phyloP scores from a whole-genome alignment of 805 yeast genomes.

The Candida oleophila region DNA sequence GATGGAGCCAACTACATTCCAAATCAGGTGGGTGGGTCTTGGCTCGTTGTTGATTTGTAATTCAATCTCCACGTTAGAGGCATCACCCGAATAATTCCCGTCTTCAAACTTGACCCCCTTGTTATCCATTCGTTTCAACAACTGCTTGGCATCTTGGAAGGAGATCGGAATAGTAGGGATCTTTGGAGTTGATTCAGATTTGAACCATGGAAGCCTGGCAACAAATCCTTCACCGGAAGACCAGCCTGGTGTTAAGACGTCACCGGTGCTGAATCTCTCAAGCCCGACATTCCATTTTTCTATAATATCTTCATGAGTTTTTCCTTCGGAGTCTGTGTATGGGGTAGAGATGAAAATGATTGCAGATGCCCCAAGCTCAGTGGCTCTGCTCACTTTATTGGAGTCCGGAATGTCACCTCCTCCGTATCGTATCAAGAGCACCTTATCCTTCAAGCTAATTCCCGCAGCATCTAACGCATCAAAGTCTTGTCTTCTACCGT shows the following conservation, averaged over 20 bases:
- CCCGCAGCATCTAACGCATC: slow-evolving; percentile 31
- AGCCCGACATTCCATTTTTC: slow-evolving; percentile 58
- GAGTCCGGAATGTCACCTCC: slow-evolving; percentile 53
- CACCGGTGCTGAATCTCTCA: slow-evolving; percentile 68
- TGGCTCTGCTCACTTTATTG: slow-evolving; percentile 48
- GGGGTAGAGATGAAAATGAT: slow-evolving; percentile 56
- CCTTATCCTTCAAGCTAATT: slow-evolving; percentile 44
- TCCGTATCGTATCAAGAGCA: slow-evolving; percentile 69
- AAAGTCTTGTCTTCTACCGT: slow-evolving; percentile 62
- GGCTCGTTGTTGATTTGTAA: slow-evolving; percentile 37
- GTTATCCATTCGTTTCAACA: slow-evolving; percentile 31
- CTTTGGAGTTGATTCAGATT: slow-evolving; percentile 57
- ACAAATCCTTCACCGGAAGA: slow-evolving; percentile 42
- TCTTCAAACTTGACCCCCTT: slow-evolving; percentile 31
- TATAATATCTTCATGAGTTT: slow-evolving; percentile 39
- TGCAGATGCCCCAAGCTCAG: slow-evolving; percentile 57
- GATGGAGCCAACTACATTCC: slow-evolving; percentile 79
- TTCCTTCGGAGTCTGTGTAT: slow-evolving; percentile 6
- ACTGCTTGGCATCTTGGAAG: slow-evolving; percentile 57
- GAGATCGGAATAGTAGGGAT: slow-evolving; percentile 80
- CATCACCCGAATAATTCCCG: slow-evolving; percentile 26
- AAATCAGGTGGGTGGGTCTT: slow-evolving; percentile 59
- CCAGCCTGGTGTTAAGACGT: slow-evolving; percentile 79
- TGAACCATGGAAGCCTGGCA: slow-evolving; percentile 40
- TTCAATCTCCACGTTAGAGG: slow-evolving; percentile 17